Conservation (phyloP, 371 early-diverging fungal genomes). For the Parasitella parasitica region DNA sequence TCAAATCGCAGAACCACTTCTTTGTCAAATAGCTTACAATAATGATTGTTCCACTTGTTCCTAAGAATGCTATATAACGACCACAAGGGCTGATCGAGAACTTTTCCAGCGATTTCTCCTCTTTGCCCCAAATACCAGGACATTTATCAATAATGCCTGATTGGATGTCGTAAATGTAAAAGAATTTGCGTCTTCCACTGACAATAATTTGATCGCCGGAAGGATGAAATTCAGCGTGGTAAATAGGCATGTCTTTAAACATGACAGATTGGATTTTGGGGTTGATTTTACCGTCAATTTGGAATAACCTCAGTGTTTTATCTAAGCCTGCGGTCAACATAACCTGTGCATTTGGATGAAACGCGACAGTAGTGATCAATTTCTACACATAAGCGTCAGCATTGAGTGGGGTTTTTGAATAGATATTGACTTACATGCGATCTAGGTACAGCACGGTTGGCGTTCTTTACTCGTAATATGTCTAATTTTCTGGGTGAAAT, state of each 20-base stretch:
- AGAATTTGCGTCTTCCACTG: slow-evolving; percentile 74
- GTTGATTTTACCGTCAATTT: slow-evolving; percentile 89
- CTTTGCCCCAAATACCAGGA: slow-evolving; percentile 71
- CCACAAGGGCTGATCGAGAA: slow-evolving; percentile 67
- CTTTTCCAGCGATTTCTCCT: slow-evolving; percentile 65
- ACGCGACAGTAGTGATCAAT: slow-evolving; percentile 70
- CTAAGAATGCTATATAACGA: slow-evolving; percentile 72
- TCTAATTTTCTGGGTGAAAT: slow-evolving; percentile 60
- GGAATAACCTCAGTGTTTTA: slow-evolving; percentile 83
- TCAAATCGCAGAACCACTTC: slow-evolving; percentile 81
- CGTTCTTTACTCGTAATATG: slow-evolving; percentile 74
- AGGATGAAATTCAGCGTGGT: slow-evolving; percentile 73
- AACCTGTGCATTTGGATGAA: slow-evolving; percentile 91
- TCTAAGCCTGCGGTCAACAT: slow-evolving; percentile 84
- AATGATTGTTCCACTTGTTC: slow-evolving; percentile 77
- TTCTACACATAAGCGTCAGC: no score
- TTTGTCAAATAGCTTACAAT: slow-evolving; percentile 76
- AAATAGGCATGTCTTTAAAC: slow-evolving; percentile 82
- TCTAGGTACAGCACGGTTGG: slow-evolving; percentile 50
- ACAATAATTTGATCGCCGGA: slow-evolving; percentile 72
- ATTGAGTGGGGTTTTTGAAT: no score
- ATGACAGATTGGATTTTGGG: slow-evolving; percentile 82
- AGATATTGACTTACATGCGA: slow-evolving; percentile 21
- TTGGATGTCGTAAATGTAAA: slow-evolving; percentile 87
- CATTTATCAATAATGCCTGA: slow-evolving; percentile 68